These are phyloP conservation scores for Cyclostephanos invisitatus DNA, from an alignment of 108 stramenopile species.

Conservation along the genomic window DNA sequence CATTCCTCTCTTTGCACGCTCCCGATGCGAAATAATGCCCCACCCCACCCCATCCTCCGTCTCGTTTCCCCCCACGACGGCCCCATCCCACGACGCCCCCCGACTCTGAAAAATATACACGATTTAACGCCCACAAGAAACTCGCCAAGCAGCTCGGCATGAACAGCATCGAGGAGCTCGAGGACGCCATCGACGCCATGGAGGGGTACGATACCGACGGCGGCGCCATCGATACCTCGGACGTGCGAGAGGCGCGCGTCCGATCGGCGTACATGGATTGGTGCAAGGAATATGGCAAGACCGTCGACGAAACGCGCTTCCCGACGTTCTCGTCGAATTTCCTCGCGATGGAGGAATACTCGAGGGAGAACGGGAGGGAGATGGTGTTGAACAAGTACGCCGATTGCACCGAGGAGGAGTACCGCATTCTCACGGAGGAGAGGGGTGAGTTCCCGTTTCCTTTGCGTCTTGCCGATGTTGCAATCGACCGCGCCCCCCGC, in stretches of 20 bases:
- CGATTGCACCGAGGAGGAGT: constrained; percentile 69
- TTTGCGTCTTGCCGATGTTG: not conserved
- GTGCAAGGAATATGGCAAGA: constrained; percentile 81
- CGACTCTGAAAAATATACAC: no score
- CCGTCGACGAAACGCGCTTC: constrained; percentile 72
- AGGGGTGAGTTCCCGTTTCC: not conserved
- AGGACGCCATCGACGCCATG: constrained; percentile 73
- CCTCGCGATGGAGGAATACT: constrained; percentile 84
- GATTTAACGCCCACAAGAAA: no score
- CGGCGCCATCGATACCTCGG: constrained; percentile 58
- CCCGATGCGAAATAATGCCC: no score
- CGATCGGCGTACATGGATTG: constrained; percentile 83
- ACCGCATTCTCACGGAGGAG: constrained; percentile 47
- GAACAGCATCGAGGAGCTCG: constrained; percentile 81
- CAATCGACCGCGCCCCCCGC: no score
- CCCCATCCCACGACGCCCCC: not conserved
- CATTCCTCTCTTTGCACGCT: no score
- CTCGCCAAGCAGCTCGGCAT: constrained; percentile 74
- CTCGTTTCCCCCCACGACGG: no score
- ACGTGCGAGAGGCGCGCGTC: constrained; percentile 83
- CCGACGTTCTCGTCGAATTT: constrained; percentile 74
- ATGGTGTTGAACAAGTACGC: constrained; percentile 69
- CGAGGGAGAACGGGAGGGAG: constrained; percentile 73
- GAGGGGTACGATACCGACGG: constrained; percentile 80
- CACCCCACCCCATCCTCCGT: no score